Percentiles rank a stretch among this genome's conserved stretches.
Evolutionary conservation across 140 eudicot genomes (phyloP).

Genomic region (Oenanthe javanica): DNA sequence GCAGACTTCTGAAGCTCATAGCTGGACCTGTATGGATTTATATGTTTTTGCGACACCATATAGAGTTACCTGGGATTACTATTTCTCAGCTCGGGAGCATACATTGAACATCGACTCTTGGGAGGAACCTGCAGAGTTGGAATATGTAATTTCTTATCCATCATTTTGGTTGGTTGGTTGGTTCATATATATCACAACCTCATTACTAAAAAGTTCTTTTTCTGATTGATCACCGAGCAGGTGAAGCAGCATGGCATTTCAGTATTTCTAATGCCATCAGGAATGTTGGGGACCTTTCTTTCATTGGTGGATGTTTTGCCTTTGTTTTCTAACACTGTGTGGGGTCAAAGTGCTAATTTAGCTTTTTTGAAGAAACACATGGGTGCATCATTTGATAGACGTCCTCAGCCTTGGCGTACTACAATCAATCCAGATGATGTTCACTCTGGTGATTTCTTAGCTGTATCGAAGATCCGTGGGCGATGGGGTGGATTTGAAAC

Average conservation of each 20-base stretch:
- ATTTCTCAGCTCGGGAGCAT: conserved; percentile 73
- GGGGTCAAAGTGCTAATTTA: conserved; percentile 87
- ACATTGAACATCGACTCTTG: conserved; percentile 59
- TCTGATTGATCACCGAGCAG: conserved; percentile 32
- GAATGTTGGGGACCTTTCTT: conserved; percentile 93
- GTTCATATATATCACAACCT: background rate
- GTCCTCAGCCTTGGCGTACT: conserved; percentile 78
- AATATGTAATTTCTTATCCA: conserved; percentile 52
- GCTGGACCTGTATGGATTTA: conserved; percentile 98
- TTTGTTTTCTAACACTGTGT: conserved; percentile 73
- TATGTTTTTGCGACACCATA: conserved; percentile 98
- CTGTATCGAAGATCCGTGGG: conserved; percentile 95
- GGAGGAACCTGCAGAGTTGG: conserved; percentile 97
- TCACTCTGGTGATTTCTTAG: conserved; percentile 95
- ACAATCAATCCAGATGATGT: conserved; percentile 83
- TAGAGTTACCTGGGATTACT: conserved; percentile 94
- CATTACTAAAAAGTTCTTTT: background rate
- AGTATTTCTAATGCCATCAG: conserved; percentile 97
- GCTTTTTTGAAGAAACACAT: conserved; percentile 82
- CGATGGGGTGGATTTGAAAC: conserved; percentile 99
- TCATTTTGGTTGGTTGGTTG: background rate
- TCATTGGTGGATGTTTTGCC: conserved; percentile 94
- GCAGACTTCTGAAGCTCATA: conserved; percentile 85
- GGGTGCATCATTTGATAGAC: conserved; percentile 95
- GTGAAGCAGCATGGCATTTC: conserved; percentile 95